phyloP scores from a whole-genome alignment of 345 rosid species.

The Iberis pinnata region DNA sequence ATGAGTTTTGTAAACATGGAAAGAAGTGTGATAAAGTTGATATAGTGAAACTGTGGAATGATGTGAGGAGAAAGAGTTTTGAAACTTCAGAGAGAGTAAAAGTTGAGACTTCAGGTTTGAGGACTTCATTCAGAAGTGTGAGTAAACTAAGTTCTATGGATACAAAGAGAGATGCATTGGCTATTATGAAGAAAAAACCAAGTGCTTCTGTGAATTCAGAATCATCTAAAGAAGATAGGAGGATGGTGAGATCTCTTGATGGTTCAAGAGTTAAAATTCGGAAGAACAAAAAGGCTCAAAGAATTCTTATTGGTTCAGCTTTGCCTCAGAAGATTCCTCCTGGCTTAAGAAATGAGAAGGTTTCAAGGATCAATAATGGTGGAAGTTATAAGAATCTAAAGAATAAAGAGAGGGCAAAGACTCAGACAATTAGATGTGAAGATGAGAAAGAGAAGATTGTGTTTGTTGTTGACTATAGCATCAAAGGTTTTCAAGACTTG shows the following conservation, averaged over 20 bases:
- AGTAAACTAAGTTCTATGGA: constrained; percentile 3
- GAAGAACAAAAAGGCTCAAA: constrained; percentile 19
- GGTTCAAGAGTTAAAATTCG: constrained; percentile 17
- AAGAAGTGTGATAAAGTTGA: constrained; percentile 27
- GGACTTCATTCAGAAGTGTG: constrained; percentile 11
- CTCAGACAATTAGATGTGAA: constrained; percentile 11
- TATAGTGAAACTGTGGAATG: constrained; percentile 32
- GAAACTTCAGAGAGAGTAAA: constrained; percentile 19
- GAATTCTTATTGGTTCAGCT: constrained; percentile 15
- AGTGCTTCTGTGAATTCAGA: constrained; percentile 22
- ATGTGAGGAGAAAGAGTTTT: constrained; percentile 19
- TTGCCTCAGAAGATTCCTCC: constrained; percentile 20
- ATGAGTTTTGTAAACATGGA: constrained; percentile 69
- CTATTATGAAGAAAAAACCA: constrained; percentile 16
- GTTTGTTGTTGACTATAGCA: constrained; percentile 37
- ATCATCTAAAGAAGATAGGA: constrained; percentile 12
- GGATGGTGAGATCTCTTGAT: constrained; percentile 10
- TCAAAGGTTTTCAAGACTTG: constrained; percentile 4
- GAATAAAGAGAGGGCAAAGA: constrained; percentile 17
- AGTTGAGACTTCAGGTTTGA: constrained; percentile 19
- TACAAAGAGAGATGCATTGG: constrained; percentile 21
- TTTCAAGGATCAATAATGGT: constrained; percentile 18
- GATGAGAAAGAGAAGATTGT: constrained; percentile 42
- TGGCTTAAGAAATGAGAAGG: constrained; percentile 23
- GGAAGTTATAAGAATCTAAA: constrained; percentile 16